Base-by-base conservation (phyloP, 768 basidiomycete genomes). In the Boletus vermiculosoides region DNA sequence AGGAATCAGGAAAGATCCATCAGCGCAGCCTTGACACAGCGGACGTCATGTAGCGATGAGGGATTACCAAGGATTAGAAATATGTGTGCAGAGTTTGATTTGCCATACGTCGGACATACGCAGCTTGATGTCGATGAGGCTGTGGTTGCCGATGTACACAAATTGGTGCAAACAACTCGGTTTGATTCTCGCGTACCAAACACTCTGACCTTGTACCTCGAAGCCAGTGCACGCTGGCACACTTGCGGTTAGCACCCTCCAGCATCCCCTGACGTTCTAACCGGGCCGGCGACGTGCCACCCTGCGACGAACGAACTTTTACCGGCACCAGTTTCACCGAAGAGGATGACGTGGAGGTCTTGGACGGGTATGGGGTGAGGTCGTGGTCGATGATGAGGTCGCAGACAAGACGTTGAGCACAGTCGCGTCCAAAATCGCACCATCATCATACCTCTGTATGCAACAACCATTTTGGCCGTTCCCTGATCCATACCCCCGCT, bases 21-120 rank as follows among this genome's bases (percentile, higher is more conserved):
- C 47, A 55, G 18, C 62, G 44, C 62, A 59, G 61, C 42, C 54
- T 34, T 37, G 39, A 34, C 54, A 49, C 47, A 45, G 59, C 47
- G 5, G 18, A 49, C 23, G 23, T 39, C 31, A 1, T 52, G 57
- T 16, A 36, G 4, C 50, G 39, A 42, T 52, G 57, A 18, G 33
- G 16, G 45, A 46, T 52, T 37, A 22, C 30, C 57, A 34, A 44
- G 18, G 33, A 28, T 13, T 15, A 22, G 23, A 42, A 22, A 55
- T 30, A 16, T 30, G n/a, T 28, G 5, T 15, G n/a, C 30, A 47
- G 31, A 12, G 42, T 36, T 36, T 56, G 31, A 33, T 56, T 22
- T 16, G 40, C 10, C 18, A n/a, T 45, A 45, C 50, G 37, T 41
- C 25, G 9, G 28, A 25, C 7, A 23, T 11, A 50, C 25, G 11